Conservation (phyloP, 768 basidiomycete genomes). For the Panaeolus cyanescens region DNA sequence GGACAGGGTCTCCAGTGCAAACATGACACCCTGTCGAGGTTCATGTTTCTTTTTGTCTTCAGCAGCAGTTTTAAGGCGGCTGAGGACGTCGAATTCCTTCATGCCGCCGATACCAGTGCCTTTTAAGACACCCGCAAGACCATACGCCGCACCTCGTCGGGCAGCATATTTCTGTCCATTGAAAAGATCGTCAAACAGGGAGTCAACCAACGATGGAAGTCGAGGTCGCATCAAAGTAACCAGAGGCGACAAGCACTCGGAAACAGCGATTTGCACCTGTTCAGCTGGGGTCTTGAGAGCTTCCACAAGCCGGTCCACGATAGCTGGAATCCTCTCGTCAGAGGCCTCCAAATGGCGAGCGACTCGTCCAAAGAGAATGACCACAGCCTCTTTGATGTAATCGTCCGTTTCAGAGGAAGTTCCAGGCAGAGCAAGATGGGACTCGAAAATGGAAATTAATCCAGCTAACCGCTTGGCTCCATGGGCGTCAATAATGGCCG, state of each 20-base stretch:
- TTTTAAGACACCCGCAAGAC: constrained; percentile 88
- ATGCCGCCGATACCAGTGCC: constrained; percentile 87
- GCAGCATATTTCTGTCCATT: constrained; percentile 84
- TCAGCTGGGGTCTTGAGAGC: constrained; percentile 94
- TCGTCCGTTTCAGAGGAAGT: constrained; percentile 76
- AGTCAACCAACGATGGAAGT: constrained; percentile 67
- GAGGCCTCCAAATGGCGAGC: constrained; percentile 82
- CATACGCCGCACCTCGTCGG: constrained; percentile 97
- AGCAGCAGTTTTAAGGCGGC: constrained; percentile 67
- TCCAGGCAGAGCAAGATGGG: constrained; percentile 57
- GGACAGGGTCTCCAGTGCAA: constrained; percentile 92
- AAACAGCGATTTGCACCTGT: constrained; percentile 94
- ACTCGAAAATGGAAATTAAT: constrained; percentile 83
- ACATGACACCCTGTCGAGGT: constrained; percentile 90
- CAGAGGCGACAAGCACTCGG: constrained; percentile 91
- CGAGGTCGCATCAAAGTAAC: constrained; percentile 68
- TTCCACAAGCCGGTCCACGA: constrained; percentile 84
- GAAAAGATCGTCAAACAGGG: constrained; percentile 76
- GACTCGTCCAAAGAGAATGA: constrained; percentile 91
- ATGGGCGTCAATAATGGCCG: constrained; percentile 78
- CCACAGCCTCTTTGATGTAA: constrained; percentile 90
- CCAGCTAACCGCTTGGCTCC: constrained; percentile 71
- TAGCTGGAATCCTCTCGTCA: constrained; percentile 75
- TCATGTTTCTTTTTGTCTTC: constrained; percentile 92
- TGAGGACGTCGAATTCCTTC: constrained; percentile 81